A percentile compares a stretch with the other conserved stretches of the same genome.
These are phyloP conservation scores for Nymphaea thermarum DNA, from an alignment of 164 flowering plant genomes.

Conservation along the genomic window DNA sequence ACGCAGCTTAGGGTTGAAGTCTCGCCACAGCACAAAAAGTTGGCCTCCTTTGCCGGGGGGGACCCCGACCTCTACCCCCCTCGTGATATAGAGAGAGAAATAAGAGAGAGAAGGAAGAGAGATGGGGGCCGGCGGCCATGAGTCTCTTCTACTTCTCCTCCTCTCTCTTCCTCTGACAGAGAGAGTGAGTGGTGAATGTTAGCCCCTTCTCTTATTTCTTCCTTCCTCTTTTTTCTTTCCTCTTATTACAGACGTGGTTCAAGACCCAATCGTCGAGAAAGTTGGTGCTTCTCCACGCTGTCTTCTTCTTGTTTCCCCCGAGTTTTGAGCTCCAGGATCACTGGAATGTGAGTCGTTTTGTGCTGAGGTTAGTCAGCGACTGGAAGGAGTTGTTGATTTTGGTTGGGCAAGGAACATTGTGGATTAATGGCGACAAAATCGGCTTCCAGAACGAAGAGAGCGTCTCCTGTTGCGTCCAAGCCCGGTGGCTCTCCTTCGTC, in stretches of 20 bases:
- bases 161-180: neutral
- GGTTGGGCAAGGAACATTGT: no score
- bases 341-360: no score
- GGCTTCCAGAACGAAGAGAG: constrained; percentile 32
- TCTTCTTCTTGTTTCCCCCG: neutral
- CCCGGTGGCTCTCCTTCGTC: constrained; percentile 47
- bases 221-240: neutral
- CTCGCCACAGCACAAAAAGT: no score
- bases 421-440: constrained; percentile 43
- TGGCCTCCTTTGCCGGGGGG: no score
- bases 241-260: neutral
- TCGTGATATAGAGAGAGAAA: no score
- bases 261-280: neutral
- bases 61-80: no score
- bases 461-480: constrained; percentile 19
- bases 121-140: no score
- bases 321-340: no score
- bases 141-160: constrained; percentile 1
- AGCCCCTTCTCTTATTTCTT: neutral
- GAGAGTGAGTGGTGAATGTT: neutral
- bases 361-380: no score
- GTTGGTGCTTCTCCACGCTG: neutral
- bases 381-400: no score
- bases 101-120: no score
- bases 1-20: no score